These are phyloP conservation scores for Amyloporia xantha DNA, from an alignment of 768 basidiomycete genomes.

Conservation along the genomic window DNA sequence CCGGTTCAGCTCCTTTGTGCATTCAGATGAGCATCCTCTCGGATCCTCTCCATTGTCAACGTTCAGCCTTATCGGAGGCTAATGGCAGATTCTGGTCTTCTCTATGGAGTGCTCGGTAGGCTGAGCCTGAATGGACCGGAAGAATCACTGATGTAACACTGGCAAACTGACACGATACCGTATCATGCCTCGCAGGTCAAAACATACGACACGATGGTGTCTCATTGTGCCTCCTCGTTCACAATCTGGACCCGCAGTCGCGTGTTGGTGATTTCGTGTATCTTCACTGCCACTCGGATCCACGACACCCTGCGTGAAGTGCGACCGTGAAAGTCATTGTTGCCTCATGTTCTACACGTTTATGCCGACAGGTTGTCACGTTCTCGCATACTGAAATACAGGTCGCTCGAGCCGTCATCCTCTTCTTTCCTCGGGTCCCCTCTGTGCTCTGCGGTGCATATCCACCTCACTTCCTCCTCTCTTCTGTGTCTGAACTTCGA, in stretches of 20 bases:
- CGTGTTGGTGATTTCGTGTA: slow-evolving; percentile 1
- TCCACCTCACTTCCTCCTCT: slow-evolving; percentile 15
- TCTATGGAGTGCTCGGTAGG: neutral
- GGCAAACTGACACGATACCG: neutral
- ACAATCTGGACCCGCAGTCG: neutral
- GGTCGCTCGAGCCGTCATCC: slow-evolving; percentile 11
- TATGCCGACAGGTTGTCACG: slow-evolving; percentile 24
- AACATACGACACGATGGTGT: slow-evolving; percentile 1
- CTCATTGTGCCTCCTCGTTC: neutral
- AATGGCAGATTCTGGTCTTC: neutral
- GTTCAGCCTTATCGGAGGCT: neutral
- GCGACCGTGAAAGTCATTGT: slow-evolving; percentile 14
- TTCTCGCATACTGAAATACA: slow-evolving; percentile 24
- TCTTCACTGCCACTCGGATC: slow-evolving; percentile 6
- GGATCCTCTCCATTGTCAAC: neutral
- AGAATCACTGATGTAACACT: neutral
- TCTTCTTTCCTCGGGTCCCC: slow-evolving; percentile 19
- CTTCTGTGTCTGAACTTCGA: slow-evolving; percentile 10
- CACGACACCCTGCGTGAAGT: slow-evolving; percentile 5
- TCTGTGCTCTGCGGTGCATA: slow-evolving; percentile 20
- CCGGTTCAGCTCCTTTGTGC: neutral
- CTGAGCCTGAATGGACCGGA: neutral
- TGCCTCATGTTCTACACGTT: slow-evolving; percentile 32
- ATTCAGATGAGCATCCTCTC: neutral
- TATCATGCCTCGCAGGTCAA: neutral